phyloP scores from a whole-genome alignment of 371 early-diverging fungal species.

The Mucor irregularis region DNA sequence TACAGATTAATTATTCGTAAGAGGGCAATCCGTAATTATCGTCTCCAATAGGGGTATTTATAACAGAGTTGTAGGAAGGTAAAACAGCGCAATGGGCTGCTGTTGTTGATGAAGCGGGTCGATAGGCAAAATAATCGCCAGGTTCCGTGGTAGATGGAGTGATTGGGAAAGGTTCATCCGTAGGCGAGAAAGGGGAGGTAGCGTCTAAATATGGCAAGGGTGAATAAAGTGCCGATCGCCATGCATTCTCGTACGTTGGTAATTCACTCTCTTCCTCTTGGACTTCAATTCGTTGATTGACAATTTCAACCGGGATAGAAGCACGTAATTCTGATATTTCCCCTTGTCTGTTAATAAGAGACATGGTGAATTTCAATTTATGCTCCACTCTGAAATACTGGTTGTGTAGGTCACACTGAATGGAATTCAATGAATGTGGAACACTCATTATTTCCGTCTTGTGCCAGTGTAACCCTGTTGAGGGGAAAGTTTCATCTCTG shows the following conservation, averaged over 20 bases:
- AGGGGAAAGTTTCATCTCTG: slow-evolving; percentile 30
- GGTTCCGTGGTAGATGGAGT: slow-evolving; percentile 6
- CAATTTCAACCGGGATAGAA: slow-evolving; percentile 32
- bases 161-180: slow-evolving; percentile 14
- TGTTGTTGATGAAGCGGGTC: neutral
- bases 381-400: slow-evolving; percentile 33
- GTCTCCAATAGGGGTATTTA: neutral
- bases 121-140: slow-evolving; percentile 16
- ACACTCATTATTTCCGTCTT: slow-evolving; percentile 23
- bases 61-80: slow-evolving; percentile 11
- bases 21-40: slow-evolving; percentile 20
- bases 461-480: slow-evolving; percentile 23
- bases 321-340: slow-evolving; percentile 33
- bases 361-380: slow-evolving; percentile 38
- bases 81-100: neutral
- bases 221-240: slow-evolving; percentile 20
- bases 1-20: slow-evolving; percentile 15
- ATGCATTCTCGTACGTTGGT: slow-evolving; percentile 38
- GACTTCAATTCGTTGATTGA: slow-evolving; percentile 1
- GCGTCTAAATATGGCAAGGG: slow-evolving; percentile 5
- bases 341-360: slow-evolving; percentile 27
- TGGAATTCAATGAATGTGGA: slow-evolving; percentile 23
- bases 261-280: slow-evolving; percentile 16
- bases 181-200: slow-evolving; percentile 15
- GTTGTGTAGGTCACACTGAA: slow-evolving; percentile 33